phyloP scores from a whole-genome alignment of 306 rosid species.

The Astragalus membranaceus region DNA sequence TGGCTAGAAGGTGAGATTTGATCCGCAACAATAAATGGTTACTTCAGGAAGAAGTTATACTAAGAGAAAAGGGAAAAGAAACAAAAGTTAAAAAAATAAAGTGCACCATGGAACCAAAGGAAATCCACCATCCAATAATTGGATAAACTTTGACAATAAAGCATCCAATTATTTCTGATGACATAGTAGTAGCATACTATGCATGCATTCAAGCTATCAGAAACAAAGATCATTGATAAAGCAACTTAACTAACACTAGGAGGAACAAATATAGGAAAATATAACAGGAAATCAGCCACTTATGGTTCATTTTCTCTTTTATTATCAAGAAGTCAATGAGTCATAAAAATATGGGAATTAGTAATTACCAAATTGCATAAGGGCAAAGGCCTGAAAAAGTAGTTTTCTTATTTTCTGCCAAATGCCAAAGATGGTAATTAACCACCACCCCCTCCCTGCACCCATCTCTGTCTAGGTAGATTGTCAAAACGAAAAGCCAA shows the following conservation, averaged over 20 bases:
- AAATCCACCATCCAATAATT: conserved; percentile 20
- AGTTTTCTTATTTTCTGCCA: neutral
- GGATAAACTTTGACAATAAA: conserved; percentile 24
- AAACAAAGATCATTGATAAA: conserved; percentile 12
- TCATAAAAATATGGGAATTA: neutral
- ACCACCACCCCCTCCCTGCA: neutral
- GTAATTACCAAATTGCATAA: neutral
- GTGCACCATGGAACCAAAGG: conserved; percentile 28
- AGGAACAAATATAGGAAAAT: neutral
- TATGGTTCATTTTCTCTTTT: neutral
- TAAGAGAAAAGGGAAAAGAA: conserved; percentile 16
- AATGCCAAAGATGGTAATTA: neutral
- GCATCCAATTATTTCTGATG: conserved; percentile 34
- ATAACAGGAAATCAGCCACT: neutral
- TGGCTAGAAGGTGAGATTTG: conserved; percentile 19
- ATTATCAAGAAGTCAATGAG: neutral
- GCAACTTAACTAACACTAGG: neutral
- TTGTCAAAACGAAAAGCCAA: neutral
- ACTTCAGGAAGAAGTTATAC: conserved; percentile 27
- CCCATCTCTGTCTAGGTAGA: conserved; percentile 4
- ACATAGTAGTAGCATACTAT: neutral
- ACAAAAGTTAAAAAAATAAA: conserved; percentile 14
- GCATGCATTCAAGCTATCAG: conserved; percentile 11
- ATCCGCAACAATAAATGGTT: conserved; percentile 4
- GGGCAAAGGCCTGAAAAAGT: neutral